These are phyloP conservation scores for Linderniella brevidens DNA, from an alignment of 257 asterid species.

Conservation along the genomic window DNA sequence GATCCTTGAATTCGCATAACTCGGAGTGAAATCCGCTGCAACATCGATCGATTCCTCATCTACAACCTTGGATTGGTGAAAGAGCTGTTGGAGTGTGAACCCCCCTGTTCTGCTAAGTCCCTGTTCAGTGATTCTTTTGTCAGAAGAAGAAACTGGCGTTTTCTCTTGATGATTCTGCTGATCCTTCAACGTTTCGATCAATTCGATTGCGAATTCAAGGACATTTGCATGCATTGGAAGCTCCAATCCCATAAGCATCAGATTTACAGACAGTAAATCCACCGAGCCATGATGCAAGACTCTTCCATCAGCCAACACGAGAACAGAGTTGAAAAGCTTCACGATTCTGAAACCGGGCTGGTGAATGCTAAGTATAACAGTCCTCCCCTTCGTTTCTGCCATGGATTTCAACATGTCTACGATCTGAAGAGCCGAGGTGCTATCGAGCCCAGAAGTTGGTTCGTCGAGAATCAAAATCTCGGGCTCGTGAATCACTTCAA, in stretches of 20 bases:
- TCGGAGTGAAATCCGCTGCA: conserved; percentile 13
- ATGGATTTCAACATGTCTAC: conserved; percentile 58
- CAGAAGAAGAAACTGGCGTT: conserved; percentile 7
- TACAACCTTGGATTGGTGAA: conserved; percentile 63
- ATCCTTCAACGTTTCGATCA: conserved; percentile 40
- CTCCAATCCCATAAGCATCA: conserved; percentile 43
- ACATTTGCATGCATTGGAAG: conserved; percentile 55
- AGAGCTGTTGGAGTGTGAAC: conserved; percentile 61
- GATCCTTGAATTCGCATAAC: conserved; percentile 49
- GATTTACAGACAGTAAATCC: conserved; percentile 39
- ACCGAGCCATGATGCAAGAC: conserved; percentile 70
- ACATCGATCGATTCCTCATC: conserved; percentile 31
- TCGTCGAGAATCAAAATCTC: conserved; percentile 70
- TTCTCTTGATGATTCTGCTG: conserved; percentile 14
- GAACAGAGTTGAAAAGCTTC: conserved; percentile 41
- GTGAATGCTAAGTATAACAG: conserved; percentile 67
- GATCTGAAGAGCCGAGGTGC: conserved; percentile 71
- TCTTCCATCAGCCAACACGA: conserved; percentile 58
- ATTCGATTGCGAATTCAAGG: conserved; percentile 74
- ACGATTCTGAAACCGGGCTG: conserved; percentile 82
- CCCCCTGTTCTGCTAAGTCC: conserved; percentile 27
- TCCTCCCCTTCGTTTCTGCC: conserved; percentile 60
- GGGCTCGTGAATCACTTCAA: conserved; percentile 76
- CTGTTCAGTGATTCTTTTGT: conserved; percentile 12
- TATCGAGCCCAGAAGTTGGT: conserved; percentile 92